Evolutionary conservation across 306 rosid species (phyloP).

Genomic region (Cotoneaster glaucophyllus): DNA sequence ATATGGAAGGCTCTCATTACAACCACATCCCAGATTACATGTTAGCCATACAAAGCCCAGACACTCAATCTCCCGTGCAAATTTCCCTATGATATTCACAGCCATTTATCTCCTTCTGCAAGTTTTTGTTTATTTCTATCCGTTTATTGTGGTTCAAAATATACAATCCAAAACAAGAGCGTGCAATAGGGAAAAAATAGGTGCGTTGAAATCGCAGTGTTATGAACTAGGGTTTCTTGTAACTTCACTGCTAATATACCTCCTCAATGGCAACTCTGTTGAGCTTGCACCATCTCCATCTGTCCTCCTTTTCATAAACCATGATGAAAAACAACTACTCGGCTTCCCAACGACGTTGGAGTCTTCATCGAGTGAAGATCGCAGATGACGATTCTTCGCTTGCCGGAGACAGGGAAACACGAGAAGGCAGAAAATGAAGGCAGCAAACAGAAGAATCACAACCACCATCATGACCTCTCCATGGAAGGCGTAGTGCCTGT

Average conservation of each 20-base stretch:
- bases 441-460: conserved; percentile 25
- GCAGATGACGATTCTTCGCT: background rate
- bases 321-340: background rate
- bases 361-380: background rate
- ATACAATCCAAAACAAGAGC: background rate
- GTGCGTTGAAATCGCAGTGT: background rate
- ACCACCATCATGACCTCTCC: conserved; percentile 40
- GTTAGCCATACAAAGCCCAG: background rate
- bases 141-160: background rate
- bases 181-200: background rate
- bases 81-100: background rate
- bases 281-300: background rate
- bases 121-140: too few species aligned
- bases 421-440: conserved; percentile 29
- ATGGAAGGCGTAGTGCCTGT: conserved; percentile 38
- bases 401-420: conserved; percentile 24
- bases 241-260: background rate
- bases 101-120: background rate
- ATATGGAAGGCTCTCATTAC: background rate
- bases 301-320: background rate
- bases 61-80: background rate
- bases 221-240: background rate
- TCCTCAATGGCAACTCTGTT: background rate
- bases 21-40: background rate
- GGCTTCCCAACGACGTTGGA: background rate